Evolutionary conservation across 1,284 basidiomycete species (phyloP).

Genomic region (Austroboletus niveus): DNA sequence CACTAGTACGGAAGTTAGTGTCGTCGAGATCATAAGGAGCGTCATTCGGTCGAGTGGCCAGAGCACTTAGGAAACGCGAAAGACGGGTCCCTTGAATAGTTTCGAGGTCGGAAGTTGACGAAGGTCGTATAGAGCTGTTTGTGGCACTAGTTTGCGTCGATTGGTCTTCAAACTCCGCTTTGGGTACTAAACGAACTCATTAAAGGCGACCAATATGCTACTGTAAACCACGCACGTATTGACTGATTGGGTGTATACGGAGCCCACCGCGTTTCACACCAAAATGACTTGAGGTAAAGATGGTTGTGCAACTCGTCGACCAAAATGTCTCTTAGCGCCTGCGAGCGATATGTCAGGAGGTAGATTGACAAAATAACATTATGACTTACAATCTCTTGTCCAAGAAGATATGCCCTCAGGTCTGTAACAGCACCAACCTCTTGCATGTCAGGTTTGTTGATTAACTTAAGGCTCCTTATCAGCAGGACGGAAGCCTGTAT

Average conservation of each 20-base stretch:
- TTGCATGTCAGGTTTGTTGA: slow-evolving; percentile 89
- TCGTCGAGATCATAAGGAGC: slow-evolving; percentile 73
- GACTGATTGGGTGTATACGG: slow-evolving; percentile 82
- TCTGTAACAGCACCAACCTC: slow-evolving; percentile 95
- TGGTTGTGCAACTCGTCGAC: slow-evolving; percentile 97
- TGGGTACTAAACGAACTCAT: slow-evolving; percentile 44
- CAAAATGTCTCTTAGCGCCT: slow-evolving; percentile 90
- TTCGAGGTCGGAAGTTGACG: slow-evolving; percentile 35
- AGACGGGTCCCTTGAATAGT: slow-evolving; percentile 44
- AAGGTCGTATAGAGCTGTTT: slow-evolving; percentile 31
- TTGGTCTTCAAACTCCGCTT: slow-evolving; percentile 59
- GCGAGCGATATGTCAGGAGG: slow-evolving; percentile 16
- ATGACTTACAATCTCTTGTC: slow-evolving; percentile 80
- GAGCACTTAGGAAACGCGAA: slow-evolving; percentile 65
- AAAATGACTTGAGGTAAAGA: slow-evolving; percentile 96
- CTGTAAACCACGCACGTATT: slow-evolving; percentile 49
- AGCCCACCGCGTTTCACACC: slow-evolving; percentile 92
- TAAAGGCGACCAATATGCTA: slow-evolving; percentile 5
- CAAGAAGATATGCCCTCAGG: slow-evolving; percentile 79
- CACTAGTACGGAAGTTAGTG: slow-evolving; percentile 38
- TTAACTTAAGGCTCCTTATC: slow-evolving; percentile 85
- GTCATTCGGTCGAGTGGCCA: slow-evolving; percentile 78
- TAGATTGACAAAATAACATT: neutral
- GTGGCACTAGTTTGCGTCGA: slow-evolving; percentile 25
- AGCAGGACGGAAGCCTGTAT: slow-evolving; percentile 89